phyloP scores from a whole-genome alignment of 345 rosid species.

The Populus alba region DNA sequence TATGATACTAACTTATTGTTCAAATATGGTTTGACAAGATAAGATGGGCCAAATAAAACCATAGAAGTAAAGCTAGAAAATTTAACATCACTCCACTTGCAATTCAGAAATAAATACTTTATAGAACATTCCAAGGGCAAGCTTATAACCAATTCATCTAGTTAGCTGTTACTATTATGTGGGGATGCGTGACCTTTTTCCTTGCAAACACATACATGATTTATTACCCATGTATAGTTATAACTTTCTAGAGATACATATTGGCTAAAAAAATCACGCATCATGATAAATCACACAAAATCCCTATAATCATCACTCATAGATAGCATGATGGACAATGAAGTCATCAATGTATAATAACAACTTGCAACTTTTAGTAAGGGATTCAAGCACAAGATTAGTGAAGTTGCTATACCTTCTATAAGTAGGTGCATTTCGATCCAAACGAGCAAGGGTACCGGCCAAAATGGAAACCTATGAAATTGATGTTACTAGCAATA shows the following conservation, averaged over 20 bases:
- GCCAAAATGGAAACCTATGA: constrained; percentile 94
- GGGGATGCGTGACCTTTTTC: too few relatives aligned
- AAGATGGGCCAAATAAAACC: too few relatives aligned
- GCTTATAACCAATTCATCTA: too few relatives aligned
- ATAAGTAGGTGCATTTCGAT: constrained; percentile 91
- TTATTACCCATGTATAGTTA: too few relatives aligned
- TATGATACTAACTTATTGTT: too few relatives aligned
- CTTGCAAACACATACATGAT: too few relatives aligned
- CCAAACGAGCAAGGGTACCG: constrained; percentile 95
- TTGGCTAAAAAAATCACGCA: neutral
- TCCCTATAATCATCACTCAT: too few relatives aligned
- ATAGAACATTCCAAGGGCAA: too few relatives aligned
- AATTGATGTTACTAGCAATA: neutral
- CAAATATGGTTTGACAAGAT: too few relatives aligned
- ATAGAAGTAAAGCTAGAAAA: neutral
- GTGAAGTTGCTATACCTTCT: constrained; percentile 51
- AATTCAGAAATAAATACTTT: too few relatives aligned
- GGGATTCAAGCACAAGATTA: neutral
- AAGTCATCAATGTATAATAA: neutral
- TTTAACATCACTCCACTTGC: neutral
- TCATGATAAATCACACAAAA: neutral
- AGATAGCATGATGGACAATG: neutral
- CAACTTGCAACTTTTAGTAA: too few relatives aligned
- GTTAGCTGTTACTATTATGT: too few relatives aligned
- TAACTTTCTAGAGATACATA: neutral